Evolutionary conservation across 305 asterid genomes (phyloP), one percentile per base, ranked within the genome.

Genomic region (Rubia balearica): DNA sequence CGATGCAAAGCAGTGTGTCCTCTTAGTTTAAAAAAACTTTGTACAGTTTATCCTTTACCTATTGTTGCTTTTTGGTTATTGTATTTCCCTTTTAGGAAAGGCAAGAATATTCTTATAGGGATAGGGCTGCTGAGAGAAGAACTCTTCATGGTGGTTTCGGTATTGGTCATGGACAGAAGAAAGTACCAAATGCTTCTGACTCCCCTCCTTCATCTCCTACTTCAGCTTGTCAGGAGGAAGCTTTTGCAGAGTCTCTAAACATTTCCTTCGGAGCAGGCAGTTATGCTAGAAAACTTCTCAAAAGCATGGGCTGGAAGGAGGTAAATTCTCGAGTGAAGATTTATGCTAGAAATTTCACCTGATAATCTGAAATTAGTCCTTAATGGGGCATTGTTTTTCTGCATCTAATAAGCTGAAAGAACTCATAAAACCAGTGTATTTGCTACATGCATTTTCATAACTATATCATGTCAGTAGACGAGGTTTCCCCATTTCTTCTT

Each of bases 221-320:
- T 65, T 73, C 83, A 65, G 62, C 73, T 64, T 80, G 46, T 57
- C 85, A 87, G 3, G 89, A 83, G 76, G 96, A 71, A 70, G 94
- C 97, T 62, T 87, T 89, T 45, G 90, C 95, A 2, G 94, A 90
- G 79, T 80, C 98, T 40, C 66, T 85, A 81, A 84, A 46, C 85
- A 78, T 79, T 71, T 89, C 98, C 22, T 93, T 93, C 55, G 97
- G 98, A 59, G 82, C 69, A 60, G 94, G 96, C 69, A 90, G 98
- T 65, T 93, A 93, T 75, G 98, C 96, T 65, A 79, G 97, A 71
- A 89, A 79, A 80, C 76, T 93, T 73, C 84, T 93, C 3, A 84
- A 90, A 80, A 83, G 82, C 89, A 93, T 93, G 97, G 98, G 98
- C 61, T 93, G 97, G 98, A 93, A 93, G 69, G 94, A 93, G 98